A percentile compares a stretch with the other conserved stretches of the same genome.
Conservation (phyloP, 2,329 filamentous ascomycete species). For the Colletotrichum noveboracense region DNA sequence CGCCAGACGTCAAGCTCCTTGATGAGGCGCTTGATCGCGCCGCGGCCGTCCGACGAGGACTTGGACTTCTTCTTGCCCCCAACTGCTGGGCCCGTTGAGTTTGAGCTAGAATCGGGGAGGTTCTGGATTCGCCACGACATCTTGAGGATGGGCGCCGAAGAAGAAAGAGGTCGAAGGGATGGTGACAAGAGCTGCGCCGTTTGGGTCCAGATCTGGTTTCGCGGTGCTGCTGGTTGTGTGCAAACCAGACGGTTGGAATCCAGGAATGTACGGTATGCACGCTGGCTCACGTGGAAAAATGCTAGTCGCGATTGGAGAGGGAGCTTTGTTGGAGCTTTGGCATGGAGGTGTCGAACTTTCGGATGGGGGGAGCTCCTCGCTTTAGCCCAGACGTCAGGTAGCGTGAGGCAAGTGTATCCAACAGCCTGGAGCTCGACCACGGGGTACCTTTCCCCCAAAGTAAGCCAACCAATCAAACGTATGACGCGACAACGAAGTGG, state of each 20-base stretch:
- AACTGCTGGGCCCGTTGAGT: slow-evolving; percentile 15
- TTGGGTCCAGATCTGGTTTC: not conserved
- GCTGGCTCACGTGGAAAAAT: not conserved
- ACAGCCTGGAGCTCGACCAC: not conserved
- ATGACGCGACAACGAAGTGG: slow-evolving; percentile 5
- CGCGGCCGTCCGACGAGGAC: slow-evolving; percentile 41
- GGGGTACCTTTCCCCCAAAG: not conserved
- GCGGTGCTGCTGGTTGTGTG: not conserved
- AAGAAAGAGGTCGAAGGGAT: not conserved
- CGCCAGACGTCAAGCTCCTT: slow-evolving; percentile 62
- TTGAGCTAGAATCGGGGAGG: slow-evolving; percentile 18
- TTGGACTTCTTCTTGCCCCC: slow-evolving; percentile 17
- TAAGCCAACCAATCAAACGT: not conserved
- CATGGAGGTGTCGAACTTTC: not conserved
- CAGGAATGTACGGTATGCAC: not conserved
- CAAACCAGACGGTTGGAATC: not conserved
- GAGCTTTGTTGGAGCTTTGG: not conserved
- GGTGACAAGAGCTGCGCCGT: not conserved
- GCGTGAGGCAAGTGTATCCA: not conserved
- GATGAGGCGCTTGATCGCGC: slow-evolving; percentile 61
- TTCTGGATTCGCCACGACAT: slow-evolving; percentile 25
- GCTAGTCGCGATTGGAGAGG: not conserved
- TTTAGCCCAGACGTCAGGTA: not conserved
- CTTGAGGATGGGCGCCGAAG: not conserved
- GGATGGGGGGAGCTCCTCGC: not conserved